phyloP scores from a whole-genome alignment of 2,329 filamentous ascomycete species.

The Nectriaceae sp. region DNA sequence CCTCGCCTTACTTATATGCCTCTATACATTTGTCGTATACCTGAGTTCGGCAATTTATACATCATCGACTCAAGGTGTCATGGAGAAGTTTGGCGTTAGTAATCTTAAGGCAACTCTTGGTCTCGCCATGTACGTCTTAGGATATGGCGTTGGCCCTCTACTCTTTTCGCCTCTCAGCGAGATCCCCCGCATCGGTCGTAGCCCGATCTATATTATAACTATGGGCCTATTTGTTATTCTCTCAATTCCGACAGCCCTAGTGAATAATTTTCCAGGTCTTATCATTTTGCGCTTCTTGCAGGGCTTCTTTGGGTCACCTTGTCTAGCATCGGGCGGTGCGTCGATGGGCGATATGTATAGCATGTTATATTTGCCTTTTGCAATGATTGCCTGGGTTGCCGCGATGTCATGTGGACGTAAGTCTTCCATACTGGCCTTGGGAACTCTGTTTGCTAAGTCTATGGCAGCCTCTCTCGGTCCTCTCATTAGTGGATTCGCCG shows the following conservation, averaged over 20 bases:
- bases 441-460: not conserved
- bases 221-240: constrained; percentile 60
- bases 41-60: constrained; percentile 42
- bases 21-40: constrained; percentile 54
- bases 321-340: constrained; percentile 30
- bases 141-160: constrained; percentile 8
- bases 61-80: constrained; percentile 41
- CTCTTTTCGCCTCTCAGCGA: constrained; percentile 35
- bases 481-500: constrained; percentile 8
- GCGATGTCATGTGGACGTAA: constrained; percentile 25
- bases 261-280: constrained; percentile 54
- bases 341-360: constrained; percentile 32
- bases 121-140: constrained; percentile 58
- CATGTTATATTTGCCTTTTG: constrained; percentile 41
- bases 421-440: constrained; percentile 17
- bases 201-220: constrained; percentile 57
- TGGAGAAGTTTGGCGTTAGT: constrained; percentile 50
- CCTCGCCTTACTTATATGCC: constrained; percentile 40
- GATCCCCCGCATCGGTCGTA: constrained; percentile 59
- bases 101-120: constrained; percentile 51
- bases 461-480: constrained; percentile 11
- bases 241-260: constrained; percentile 53
- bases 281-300: constrained; percentile 54
- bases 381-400: constrained; percentile 45
- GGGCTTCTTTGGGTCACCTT: constrained; percentile 44